Evolutionary conservation across 805 yeast species (phyloP), one percentile per base, ranked within the genome.

Genomic region (Limtongozyma cylindracea): DNA sequence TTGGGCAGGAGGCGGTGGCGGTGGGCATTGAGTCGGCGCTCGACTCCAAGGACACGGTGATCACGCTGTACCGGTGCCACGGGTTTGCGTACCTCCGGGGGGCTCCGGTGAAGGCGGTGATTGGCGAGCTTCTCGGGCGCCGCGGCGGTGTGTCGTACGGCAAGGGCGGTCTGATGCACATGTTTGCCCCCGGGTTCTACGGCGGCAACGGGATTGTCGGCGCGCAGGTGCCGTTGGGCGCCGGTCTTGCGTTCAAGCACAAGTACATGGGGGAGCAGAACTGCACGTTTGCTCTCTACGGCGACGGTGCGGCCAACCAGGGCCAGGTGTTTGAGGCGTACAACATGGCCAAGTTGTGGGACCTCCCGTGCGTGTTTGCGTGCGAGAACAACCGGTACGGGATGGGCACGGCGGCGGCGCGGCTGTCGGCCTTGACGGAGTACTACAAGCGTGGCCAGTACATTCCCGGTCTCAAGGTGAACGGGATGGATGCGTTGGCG

Each of bases 141-240:
- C 70, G 92, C 57, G 55, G 71, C 26, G 96, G 98, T 60, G 91
- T 76, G 29, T 73, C 95, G 19, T 70, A 56, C 53, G 98, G 98
- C 56, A 88, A 88, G 55, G 98, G 98, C 59, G 98, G 98, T 38
- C 88, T 98, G 32, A 88, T 88, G 98, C 98, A 88, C 58, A 76
- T 88, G 82, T 88, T 70, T 48, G 76, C 91, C 21, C 69, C 71
- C 21, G 91, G 91, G 29, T 88, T 88, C 61, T 88, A 72, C 52
- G 98, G 98, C 48, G 98, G 98, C 54, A 88, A 88, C 55, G 98
- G 98, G 60, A 88, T 88, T 48, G 98, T 88, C 25, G 98, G 98
- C 47, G 98, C 96, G 24, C 98, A 88, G 57, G 95, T 88, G 26
- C 93, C 98, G 31, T 62, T 88, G 38, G 98, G 98, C 45, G 78